Evolutionary conservation across 495 filamentous ascomycete genomes (phyloP).

Genomic region (Penicillium atrosanguineum): DNA sequence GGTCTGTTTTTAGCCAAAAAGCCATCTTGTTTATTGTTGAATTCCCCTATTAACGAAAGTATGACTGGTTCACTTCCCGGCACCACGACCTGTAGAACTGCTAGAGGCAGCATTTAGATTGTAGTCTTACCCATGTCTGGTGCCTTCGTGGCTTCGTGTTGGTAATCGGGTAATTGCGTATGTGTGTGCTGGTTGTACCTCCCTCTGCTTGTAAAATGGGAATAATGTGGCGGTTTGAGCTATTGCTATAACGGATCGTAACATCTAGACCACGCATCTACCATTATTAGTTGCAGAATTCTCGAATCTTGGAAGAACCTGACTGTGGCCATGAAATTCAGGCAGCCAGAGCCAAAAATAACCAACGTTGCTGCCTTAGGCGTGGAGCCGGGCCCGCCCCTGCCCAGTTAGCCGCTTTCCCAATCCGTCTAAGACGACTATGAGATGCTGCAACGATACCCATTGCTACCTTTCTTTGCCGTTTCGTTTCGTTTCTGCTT

Average conservation of each 20-base stretch:
- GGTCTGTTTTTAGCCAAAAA: constrained; percentile 48
- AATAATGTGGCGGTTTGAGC: too few relatives aligned
- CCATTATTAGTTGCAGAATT: background rate
- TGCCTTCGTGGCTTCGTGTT: background rate
- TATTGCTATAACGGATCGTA: background rate
- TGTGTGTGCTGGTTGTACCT: background rate
- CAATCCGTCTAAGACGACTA: constrained; percentile 25
- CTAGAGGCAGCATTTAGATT: background rate
- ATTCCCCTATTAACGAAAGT: constrained; percentile 46
- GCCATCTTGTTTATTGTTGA: constrained; percentile 35
- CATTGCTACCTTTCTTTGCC: background rate
- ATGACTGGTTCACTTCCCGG: constrained; percentile 37
- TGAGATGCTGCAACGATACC: constrained; percentile 18
- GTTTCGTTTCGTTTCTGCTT: background rate
- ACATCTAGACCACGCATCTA: background rate
- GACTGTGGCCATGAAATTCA: background rate
- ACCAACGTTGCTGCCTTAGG: constrained; percentile 15
- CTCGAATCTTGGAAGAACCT: background rate
- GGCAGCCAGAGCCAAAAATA: constrained; percentile 21
- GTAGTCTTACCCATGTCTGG: background rate
- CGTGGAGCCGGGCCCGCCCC: background rate
- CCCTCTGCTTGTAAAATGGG: too few relatives aligned
- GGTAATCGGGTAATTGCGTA: background rate
- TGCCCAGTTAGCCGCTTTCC: constrained; percentile 21
- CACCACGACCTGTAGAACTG: constrained; percentile 13